These are phyloP conservation scores for Stropharia rugosoannulata DNA, from an alignment of 768 basidiomycete genomes.

Conservation along the genomic window DNA sequence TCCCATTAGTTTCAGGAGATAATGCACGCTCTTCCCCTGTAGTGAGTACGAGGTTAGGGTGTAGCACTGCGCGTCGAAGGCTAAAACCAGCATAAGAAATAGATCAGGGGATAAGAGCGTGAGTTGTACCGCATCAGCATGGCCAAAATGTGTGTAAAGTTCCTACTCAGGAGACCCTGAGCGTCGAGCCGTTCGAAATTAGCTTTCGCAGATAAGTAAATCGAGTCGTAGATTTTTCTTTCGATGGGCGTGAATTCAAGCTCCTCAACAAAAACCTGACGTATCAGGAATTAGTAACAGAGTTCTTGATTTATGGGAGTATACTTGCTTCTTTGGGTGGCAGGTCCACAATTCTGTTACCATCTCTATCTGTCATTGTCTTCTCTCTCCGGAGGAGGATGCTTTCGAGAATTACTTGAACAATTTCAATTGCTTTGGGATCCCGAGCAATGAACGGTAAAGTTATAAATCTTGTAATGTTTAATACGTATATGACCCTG, in stretches of 20 bases:
- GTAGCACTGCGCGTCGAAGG: slow-evolving; percentile 88
- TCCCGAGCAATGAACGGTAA: slow-evolving; percentile 90
- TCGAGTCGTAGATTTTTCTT: slow-evolving; percentile 84
- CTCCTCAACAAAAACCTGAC: slow-evolving; percentile 62
- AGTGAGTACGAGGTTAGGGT: slow-evolving; percentile 79
- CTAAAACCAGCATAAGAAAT: slow-evolving; percentile 34
- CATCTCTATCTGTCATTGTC: slow-evolving; percentile 84
- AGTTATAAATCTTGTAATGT: slow-evolving; percentile 70
- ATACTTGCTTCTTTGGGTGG: slow-evolving; percentile 74
- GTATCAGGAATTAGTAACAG: neutral
- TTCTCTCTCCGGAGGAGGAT: slow-evolving; percentile 90
- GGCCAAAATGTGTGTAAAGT: slow-evolving; percentile 86
- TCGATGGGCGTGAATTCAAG: slow-evolving; percentile 84
- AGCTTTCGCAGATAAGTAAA: slow-evolving; percentile 76
- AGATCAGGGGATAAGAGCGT: neutral
- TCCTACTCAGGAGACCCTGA: slow-evolving; percentile 75
- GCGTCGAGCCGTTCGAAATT: slow-evolving; percentile 80
- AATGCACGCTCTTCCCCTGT: slow-evolving; percentile 40
- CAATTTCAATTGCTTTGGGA: slow-evolving; percentile 90
- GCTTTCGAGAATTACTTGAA: slow-evolving; percentile 91
- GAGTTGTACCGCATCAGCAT: slow-evolving; percentile 87
- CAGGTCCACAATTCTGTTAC: slow-evolving; percentile 84
- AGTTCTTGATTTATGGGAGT: neutral
- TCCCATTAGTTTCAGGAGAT: slow-evolving; percentile 38
- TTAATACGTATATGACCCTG: neutral